Evolutionary conservation across 495 filamentous ascomycete species (phyloP).

Genomic region (Talaromyces ruber): DNA sequence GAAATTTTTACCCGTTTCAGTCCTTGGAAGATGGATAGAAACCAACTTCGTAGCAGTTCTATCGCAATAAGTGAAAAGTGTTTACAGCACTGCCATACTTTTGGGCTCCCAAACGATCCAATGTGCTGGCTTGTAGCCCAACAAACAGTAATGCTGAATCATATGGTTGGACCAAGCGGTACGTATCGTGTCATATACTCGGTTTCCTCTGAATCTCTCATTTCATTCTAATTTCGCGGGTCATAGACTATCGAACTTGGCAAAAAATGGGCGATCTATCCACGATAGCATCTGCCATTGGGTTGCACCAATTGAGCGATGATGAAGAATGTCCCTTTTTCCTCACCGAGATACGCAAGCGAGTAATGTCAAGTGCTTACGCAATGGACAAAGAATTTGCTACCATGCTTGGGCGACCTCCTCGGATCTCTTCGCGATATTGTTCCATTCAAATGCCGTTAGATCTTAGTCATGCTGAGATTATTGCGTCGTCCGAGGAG

Average conservation of each 20-base stretch:
- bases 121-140: slow-evolving; percentile 1
- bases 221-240: background rate
- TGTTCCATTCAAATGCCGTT: slow-evolving; percentile 44
- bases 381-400: slow-evolving; percentile 36
- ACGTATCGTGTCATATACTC: background rate
- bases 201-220: background rate
- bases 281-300: slow-evolving; percentile 34
- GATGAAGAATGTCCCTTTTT: slow-evolving; percentile 31
- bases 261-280: slow-evolving; percentile 19
- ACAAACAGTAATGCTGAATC: background rate
- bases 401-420: slow-evolving; percentile 44
- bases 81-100: background rate
- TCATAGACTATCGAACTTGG: slow-evolving; percentile 19
- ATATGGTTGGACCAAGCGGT: background rate
- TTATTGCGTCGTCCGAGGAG: slow-evolving; percentile 14
- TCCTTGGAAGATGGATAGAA: slow-evolving; percentile 3
- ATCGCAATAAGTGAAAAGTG: background rate
- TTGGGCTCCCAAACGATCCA: background rate
- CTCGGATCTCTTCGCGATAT: slow-evolving; percentile 39
- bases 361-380: slow-evolving; percentile 40
- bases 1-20: slow-evolving; percentile 5
- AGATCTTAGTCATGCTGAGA: slow-evolving; percentile 39
- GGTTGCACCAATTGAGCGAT: slow-evolving; percentile 41
- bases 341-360: slow-evolving; percentile 37
- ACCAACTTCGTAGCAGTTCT: background rate